phyloP scores from a whole-genome alignment of 2,329 filamentous ascomycete species.

The Aquanectria penicillioides region DNA sequence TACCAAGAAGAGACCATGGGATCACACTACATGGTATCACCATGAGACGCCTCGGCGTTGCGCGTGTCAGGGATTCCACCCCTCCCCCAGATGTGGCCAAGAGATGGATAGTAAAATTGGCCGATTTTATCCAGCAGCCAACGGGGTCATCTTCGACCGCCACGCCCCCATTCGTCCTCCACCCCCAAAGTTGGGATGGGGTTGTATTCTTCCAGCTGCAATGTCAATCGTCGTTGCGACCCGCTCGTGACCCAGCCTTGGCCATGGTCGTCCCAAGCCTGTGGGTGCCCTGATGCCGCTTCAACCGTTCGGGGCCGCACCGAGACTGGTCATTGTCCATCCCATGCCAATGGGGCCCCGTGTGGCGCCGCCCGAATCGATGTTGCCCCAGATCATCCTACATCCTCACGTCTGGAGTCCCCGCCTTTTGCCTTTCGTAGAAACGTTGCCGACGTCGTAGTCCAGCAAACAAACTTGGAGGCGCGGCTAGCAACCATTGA shows the following conservation, averaged over 20 bases:
- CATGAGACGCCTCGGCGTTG: neutral
- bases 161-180: slow-evolving; percentile 23
- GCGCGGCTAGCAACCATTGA: neutral
- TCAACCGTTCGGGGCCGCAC: slow-evolving; percentile 2
- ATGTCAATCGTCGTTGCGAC: no score
- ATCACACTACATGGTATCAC: neutral
- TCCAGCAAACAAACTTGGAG: neutral
- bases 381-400: slow-evolving; percentile 6
- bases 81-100: no score
- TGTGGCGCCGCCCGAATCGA: neutral
- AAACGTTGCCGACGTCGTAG: neutral
- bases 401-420: neutral
- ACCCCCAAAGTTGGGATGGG: slow-evolving; percentile 15
- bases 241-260: no score
- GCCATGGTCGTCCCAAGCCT: slow-evolving; percentile 18
- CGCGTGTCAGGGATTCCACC: slow-evolving; percentile 13
- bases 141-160: neutral
- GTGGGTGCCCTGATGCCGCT: slow-evolving; percentile 1
- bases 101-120: neutral
- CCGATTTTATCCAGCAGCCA: slow-evolving; percentile 9
- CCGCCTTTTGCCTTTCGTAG: neutral
- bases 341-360: no score
- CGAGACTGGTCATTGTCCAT: no score
- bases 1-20: no score
- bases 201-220: neutral